Evolutionary conservation across 208 protist genomes (phyloP), one percentile per base, ranked within the genome.

Genomic region (Wallacemonas collosoma): DNA sequence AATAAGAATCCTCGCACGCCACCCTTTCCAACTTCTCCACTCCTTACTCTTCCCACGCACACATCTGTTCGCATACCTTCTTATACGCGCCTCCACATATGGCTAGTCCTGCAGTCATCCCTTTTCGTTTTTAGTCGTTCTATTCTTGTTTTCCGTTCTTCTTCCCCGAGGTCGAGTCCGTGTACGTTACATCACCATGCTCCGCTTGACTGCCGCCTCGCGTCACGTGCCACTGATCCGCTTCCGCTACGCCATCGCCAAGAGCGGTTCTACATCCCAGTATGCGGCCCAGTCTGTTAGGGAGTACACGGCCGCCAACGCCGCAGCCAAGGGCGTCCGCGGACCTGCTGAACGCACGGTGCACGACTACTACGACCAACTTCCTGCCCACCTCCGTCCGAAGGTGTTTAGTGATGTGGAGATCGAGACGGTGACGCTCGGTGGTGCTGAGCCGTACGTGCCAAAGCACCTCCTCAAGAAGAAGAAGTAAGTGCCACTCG

Each of bases 381-480:
- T 96, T 8, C 91, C 91, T 17, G 60, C 68, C 17, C 76, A 85
- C 36, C 80, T 96, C 6, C 85, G 77, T 38, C 87, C 85, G 1
- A 80, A 79, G 40, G n/a, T 88, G 9, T 83, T 93, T 71, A 75
- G 65, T 4, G 91, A 96, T 35, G 74, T 68, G 8, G 91, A 94
- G 71, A 94, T 94, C 45, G 91, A 96, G 43, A 76, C 77, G 1
- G 81, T 96, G 3, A 71, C 84, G 67, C 83, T 91, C 76, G 91
- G 91, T 47, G 91, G 91, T n/a, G 91, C 84, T 5, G 73, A 79
- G 9, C 88, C 91, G 50, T 96, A 96, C 77, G 78, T 84, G 0
- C 82, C 91, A 12, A 93, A 95, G 78, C 79, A 83, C 61, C 79
- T 90, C 45, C 71, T 80, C 71, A 83, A 86, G 68, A 90, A 91